These are phyloP conservation scores for Fusarium marasasianum DNA, from an alignment of 2,329 filamentous ascomycete species.

Conservation along the genomic window DNA sequence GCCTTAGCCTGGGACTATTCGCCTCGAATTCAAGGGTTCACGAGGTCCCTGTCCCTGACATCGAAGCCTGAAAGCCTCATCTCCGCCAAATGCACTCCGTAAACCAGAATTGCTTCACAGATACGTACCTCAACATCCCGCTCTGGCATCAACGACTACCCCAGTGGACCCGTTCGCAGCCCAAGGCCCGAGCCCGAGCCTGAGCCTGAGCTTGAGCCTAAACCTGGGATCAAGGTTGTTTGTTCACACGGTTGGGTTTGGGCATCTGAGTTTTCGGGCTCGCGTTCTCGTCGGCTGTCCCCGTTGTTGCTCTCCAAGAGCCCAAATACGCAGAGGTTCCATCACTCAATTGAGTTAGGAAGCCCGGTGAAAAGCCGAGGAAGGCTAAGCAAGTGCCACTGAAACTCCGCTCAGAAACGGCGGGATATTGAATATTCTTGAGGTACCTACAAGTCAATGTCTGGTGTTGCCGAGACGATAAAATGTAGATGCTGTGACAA, in stretches of 20 bases:
- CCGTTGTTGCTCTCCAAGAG: constrained; percentile 14
- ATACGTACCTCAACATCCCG: constrained; percentile 1
- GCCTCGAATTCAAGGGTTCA: constrained; percentile 25
- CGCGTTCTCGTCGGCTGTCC: constrained; percentile 18
- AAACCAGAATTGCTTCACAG: not conserved
- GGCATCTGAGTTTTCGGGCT: constrained; percentile 31
- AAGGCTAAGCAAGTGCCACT: constrained; percentile 26
- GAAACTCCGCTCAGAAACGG: constrained; percentile 25
- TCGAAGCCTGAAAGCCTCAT: constrained; percentile 20
- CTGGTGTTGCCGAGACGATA: constrained; percentile 18
- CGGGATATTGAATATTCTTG: constrained; percentile 24
- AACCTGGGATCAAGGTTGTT: constrained; percentile 20
- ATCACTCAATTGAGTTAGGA: constrained; percentile 18
- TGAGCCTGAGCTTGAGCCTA: constrained; percentile 2
- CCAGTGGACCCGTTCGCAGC: constrained; percentile 27
- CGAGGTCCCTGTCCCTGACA: constrained; percentile 29
- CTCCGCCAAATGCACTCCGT: constrained; percentile 10
- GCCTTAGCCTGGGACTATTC: constrained; percentile 7
- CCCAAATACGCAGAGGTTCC: constrained; percentile 5
- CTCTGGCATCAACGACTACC: not conserved
- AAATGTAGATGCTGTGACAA: not conserved
- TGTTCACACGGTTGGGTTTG: constrained; percentile 18
- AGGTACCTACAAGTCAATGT: constrained; percentile 7
- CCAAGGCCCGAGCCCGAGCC: constrained; percentile 14
- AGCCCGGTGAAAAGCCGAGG: constrained; percentile 22